Evolutionary conservation across 208 protist genomes (phyloP).

Genomic region (Herpetomonas tarakana): DNA sequence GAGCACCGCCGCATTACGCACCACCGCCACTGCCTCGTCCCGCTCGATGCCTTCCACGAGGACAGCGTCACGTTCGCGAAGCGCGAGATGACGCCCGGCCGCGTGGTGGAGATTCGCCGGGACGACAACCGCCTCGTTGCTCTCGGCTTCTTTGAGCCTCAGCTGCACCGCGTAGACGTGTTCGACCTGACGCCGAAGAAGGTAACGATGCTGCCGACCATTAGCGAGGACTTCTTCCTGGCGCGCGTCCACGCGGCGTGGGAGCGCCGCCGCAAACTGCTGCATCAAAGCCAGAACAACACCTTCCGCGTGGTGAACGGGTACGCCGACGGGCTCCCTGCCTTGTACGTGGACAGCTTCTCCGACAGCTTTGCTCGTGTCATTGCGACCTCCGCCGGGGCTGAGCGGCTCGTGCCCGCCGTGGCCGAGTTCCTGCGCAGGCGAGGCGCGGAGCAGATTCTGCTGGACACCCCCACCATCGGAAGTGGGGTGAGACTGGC

Average conservation of each 20-base stretch:
- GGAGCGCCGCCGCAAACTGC: constrained; percentile 49
- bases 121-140: constrained; percentile 51
- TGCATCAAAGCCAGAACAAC: constrained; percentile 50
- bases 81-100: constrained; percentile 50
- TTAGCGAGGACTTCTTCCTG: constrained; percentile 83
- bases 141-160: constrained; percentile 80
- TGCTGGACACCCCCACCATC: constrained; percentile 69
- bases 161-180: constrained; percentile 58
- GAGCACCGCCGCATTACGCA: constrained; percentile 44
- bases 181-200: constrained; percentile 59
- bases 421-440: constrained; percentile 64
- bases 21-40: constrained; percentile 43
- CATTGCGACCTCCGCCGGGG: constrained; percentile 61
- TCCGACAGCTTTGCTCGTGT: constrained; percentile 72
- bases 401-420: constrained; percentile 73
- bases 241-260: constrained; percentile 50
- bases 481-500: constrained; percentile 41
- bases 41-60: constrained; percentile 48
- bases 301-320: constrained; percentile 80
- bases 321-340: constrained; percentile 67
- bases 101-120: constrained; percentile 68
- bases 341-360: constrained; percentile 81
- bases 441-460: constrained; percentile 63
- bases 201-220: constrained; percentile 47
- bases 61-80: constrained; percentile 47